Base-by-base conservation (phyloP, 2,329 filamentous ascomycete genomes). In the Scedosporium boydii region DNA sequence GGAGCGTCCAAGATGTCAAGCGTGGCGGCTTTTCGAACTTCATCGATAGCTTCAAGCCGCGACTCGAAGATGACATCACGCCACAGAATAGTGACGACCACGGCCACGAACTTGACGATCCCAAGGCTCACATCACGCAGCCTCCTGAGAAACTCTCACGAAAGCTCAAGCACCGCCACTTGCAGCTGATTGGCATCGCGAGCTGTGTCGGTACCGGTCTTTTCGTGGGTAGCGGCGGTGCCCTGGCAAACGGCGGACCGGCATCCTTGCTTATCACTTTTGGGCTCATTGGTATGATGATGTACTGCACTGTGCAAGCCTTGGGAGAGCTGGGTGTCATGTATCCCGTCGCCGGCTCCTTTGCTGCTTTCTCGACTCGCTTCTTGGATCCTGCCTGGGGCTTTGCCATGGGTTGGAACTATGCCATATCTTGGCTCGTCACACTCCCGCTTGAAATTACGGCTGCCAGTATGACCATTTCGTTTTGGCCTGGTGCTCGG, bases 171-270 rank as follows among this genome's bases (percentile, higher is more conserved):
- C 86, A 87, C 23, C 82, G 92, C 58, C 93, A 98, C 78, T 72
- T 97, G 71, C 93, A 97, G 78, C 97, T 97, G 93, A 97, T 97
- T 80, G 93, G 93, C 14, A 96, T 97, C 67, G 92, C 92, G 68
- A 92, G 93, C 56, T 93, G 89, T 10, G 96, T 96, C 69, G 90
- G 89, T 85, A 93, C 89, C 26, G 92, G 93, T 66, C 79, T 97
- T 2, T 96, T 96, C 72, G 90, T 97, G 44, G 89, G 90, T 23
- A 93, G 90, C 0, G 91, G 90, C 60, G 80, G 78, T 64, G 86
- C 90, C 12, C 78, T 96, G 64, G 79, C 84, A 57, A 78, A 79
- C 16, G 91, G 91, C 67, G 91, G 91, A 3, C 91, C 91, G 3
- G 91, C 88, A 1, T 89, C 90, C 0, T 72, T 96, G 23, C 74